Evolutionary conservation across 1,284 basidiomycete species (phyloP).

Genomic region (Chondrostereum purpureum): DNA sequence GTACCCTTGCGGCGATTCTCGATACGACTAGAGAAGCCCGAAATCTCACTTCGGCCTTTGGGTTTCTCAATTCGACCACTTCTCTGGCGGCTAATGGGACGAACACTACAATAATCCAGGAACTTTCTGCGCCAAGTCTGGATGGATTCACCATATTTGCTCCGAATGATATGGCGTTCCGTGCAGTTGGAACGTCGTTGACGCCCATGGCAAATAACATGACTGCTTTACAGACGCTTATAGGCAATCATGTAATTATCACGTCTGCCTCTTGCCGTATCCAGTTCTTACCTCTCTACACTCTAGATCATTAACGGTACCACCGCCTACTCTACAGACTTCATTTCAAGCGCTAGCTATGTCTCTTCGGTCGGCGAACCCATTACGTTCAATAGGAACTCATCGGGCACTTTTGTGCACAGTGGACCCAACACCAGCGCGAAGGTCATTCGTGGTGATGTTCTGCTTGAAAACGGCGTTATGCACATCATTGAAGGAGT

Average conservation of each 20-base stretch:
- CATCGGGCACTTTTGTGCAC: conserved; percentile 56
- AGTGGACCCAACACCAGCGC: conserved; percentile 45
- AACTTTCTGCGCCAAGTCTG: conserved; percentile 18
- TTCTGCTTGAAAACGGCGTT: conserved; percentile 68
- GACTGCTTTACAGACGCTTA: conserved; percentile 38
- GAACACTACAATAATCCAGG: conserved; percentile 30
- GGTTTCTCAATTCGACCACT: conserved; percentile 18
- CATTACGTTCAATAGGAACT: conserved; percentile 49
- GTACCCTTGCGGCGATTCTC: conserved; percentile 38
- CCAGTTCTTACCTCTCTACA: not conserved
- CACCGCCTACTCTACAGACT: conserved; percentile 54
- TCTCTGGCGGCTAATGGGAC: conserved; percentile 17
- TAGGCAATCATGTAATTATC: conserved; percentile 55
- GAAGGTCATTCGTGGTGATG: conserved; percentile 54
- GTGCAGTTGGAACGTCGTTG: conserved; percentile 26
- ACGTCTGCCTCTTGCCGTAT: not conserved
- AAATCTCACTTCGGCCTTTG: conserved; percentile 34
- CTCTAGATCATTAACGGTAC: conserved; percentile 61
- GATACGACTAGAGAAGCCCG: conserved; percentile 17
- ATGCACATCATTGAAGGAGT: conserved; percentile 65
- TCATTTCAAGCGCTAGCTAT: conserved; percentile 30
- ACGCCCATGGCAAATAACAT: conserved; percentile 36
- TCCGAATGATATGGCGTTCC: conserved; percentile 49
- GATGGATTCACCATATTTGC: conserved; percentile 70
- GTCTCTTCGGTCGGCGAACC: conserved; percentile 58